Evolutionary conservation across 73 alveolate species (phyloP).

Genomic region (Paramecium sexaurelia): DNA sequence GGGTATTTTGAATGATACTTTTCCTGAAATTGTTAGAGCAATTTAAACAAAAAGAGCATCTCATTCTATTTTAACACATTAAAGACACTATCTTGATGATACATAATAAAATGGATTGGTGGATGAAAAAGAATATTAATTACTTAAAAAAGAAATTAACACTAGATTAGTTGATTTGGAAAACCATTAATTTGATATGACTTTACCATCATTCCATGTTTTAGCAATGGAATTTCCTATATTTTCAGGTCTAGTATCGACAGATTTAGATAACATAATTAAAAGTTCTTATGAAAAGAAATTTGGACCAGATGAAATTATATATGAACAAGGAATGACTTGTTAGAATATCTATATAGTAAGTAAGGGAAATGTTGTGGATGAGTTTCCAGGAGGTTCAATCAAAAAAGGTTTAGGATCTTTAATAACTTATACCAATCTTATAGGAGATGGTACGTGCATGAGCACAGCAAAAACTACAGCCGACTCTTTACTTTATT

Average conservation of each 20-base stretch:
- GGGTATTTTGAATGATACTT: conserved; percentile 60
- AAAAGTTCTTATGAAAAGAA: conserved; percentile 28
- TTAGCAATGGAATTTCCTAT: conserved; percentile 67
- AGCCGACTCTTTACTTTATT: neutral
- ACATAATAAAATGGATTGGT: conserved; percentile 60
- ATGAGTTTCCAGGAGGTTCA: conserved; percentile 20
- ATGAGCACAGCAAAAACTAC: conserved; percentile 23
- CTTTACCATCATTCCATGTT: conserved; percentile 43
- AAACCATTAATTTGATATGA: conserved; percentile 43
- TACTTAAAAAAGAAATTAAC: conserved; percentile 50
- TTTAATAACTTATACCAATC: conserved; percentile 55
- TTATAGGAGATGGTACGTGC: conserved; percentile 31
- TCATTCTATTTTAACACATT: conserved; percentile 63
- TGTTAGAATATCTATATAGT: conserved; percentile 54
- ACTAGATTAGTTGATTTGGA: conserved; percentile 61
- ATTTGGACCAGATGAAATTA: conserved; percentile 48
- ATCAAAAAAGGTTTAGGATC: conserved; percentile 63
- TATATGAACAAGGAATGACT: conserved; percentile 63
- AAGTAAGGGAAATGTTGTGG: conserved; percentile 59
- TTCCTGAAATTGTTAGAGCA: conserved; percentile 71
- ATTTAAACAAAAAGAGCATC: conserved; percentile 75
- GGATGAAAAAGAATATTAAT: conserved; percentile 61
- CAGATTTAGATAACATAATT: conserved; percentile 32
- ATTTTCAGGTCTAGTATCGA: conserved; percentile 35
- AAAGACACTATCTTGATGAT: conserved; percentile 61